Evolutionary conservation across 2,329 filamentous ascomycete species (phyloP), one percentile per base, ranked within the genome.

Genomic region (Ophiocordyceps robertsii): DNA sequence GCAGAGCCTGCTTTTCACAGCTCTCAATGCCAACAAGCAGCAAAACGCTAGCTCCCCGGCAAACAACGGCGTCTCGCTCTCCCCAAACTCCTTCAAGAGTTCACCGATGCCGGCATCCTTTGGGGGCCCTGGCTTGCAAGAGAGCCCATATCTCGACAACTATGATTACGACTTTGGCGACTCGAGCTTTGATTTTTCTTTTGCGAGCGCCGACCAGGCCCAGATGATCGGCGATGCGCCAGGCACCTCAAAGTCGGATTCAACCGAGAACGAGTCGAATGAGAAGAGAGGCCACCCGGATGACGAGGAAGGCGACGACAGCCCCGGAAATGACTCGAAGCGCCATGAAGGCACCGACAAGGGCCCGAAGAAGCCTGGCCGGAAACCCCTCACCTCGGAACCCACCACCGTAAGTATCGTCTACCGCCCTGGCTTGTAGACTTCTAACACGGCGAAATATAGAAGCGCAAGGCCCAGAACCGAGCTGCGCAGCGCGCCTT

Each of bases 401-500:
- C 92, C 92, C 21, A 96, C 85, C 52, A 92, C 89, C 51, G 90
- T 96, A 80, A 69, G 89, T 77, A n/a, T 39, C 44, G 43, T 46
- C 37, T 17, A 43, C 19, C 33, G 37, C 27, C 27, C 38, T 17
- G 41, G 13, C 30, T 31, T 27, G 27, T 24, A 17, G n/a, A 3
- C 21, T 10, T 24, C 33, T 42, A 16, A 33, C 19, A 6, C 19
- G 9, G n/a, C 14, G n/a, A 17, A 30, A 13, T 48, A 38, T 55
- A 94, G 87, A 93, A 94, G 67, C 82, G 88, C 53, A 98, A 98
- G 67, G 92, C 92, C 10, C 89, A 95, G 58, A 95, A 95, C 52
- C 78, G 89, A 51, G 89, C 89, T 11, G 89, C 89, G 5, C 89
- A 95, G 63, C 78, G 89, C 45, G 89, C 89, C 7, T 95, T 95